These are phyloP conservation scores for Oenanthe javanica DNA, from an alignment of 140 eudicot genomes.

Conservation along the genomic window DNA sequence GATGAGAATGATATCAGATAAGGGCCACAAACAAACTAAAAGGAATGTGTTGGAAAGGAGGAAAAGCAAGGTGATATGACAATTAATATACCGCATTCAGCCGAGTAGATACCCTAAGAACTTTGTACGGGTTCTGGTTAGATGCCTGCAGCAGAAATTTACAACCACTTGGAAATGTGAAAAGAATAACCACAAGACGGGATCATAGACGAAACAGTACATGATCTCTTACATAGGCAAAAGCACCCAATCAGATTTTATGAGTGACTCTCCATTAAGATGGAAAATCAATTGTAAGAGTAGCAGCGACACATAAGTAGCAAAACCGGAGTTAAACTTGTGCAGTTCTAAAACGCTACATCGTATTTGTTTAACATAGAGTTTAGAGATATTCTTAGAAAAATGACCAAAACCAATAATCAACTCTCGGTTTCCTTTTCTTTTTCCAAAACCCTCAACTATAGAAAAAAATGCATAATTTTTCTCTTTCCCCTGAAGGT, in stretches of 20 bases:
- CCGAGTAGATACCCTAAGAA: conserved; percentile 51
- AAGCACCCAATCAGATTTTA: not conserved
- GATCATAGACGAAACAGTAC: not conserved
- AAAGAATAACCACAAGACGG: not conserved
- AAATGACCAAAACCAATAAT: not conserved
- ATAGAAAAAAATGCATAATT: not conserved
- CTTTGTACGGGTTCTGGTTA: conserved; percentile 37
- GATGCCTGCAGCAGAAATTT: conserved; percentile 31
- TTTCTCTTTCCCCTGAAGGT: no score
- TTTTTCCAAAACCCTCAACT: no score
- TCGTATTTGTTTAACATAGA: not conserved
- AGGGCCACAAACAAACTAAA: not conserved
- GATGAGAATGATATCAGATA: conserved; percentile 15
- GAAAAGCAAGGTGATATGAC: conserved; percentile 4
- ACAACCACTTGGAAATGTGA: not conserved
- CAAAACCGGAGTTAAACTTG: not conserved
- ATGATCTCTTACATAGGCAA: not conserved
- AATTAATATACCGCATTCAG: conserved; percentile 43
- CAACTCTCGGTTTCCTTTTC: not conserved
- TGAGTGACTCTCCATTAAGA: not conserved
- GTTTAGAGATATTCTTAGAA: not conserved
- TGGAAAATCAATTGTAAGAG: not conserved
- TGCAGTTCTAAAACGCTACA: not conserved
- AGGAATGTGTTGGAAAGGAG: conserved; percentile 1
- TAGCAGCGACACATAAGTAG: not conserved